Percentiles rank a stretch among this genome's conserved stretches.
Evolutionary conservation across 164 flowering plant genomes (phyloP).

Genomic region (Magnolia sinica): DNA sequence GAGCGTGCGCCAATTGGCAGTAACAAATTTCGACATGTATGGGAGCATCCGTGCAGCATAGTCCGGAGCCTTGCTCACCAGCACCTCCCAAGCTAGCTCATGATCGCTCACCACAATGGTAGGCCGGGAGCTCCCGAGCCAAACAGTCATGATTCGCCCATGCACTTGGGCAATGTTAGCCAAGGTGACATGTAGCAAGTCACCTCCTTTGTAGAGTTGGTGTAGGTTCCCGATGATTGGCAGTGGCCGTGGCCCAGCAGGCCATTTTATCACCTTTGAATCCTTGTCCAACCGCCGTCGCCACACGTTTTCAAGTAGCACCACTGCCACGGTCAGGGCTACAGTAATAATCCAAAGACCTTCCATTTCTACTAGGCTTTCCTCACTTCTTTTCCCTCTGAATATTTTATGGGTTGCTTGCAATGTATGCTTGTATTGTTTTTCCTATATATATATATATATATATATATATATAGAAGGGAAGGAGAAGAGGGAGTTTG

Average conservation of each 20-base stretch:
- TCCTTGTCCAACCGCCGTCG: background rate
- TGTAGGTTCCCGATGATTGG: conserved; percentile 11
- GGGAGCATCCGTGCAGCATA: conserved; percentile 6
- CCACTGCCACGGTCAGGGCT: background rate
- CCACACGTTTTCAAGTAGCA: background rate
- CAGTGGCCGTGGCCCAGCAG: background rate
- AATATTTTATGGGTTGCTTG: too few species aligned
- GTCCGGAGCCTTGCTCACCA: conserved; percentile 7
- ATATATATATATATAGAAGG: too few species aligned
- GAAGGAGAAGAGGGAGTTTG: too few species aligned
- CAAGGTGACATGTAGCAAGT: conserved; percentile 2
- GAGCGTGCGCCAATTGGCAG: background rate
- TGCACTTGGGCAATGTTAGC: background rate
- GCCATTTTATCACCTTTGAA: background rate
- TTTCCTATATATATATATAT: too few species aligned
- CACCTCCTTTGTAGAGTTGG: conserved; percentile 4
- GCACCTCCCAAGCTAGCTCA: conserved; percentile 15
- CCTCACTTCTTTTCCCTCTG: background rate
- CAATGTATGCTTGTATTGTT: too few species aligned
- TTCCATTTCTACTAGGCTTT: background rate
- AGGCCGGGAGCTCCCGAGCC: conserved; percentile 6
- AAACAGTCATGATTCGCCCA: conserved; percentile 7
- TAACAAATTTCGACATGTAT: background rate
- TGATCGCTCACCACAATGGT: conserved; percentile 7
- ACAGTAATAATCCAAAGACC: background rate